Percentiles rank a stretch among this genome's conserved stretches.
Evolutionary conservation across 2,329 filamentous ascomycete species (phyloP).

Genomic region (Fusarium paranaense): DNA sequence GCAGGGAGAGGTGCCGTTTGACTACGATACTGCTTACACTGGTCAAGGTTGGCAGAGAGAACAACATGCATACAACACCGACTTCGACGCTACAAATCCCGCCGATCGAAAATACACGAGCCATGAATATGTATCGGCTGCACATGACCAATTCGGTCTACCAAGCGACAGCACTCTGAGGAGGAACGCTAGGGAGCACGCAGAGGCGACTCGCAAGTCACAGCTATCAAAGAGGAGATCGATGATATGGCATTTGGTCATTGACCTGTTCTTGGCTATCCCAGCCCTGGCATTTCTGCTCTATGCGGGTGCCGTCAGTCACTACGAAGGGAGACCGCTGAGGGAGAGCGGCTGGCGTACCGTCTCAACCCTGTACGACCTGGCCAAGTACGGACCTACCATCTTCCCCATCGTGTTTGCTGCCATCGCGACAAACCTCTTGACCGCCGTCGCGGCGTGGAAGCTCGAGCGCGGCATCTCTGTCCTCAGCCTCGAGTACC

Average conservation of each 20-base stretch:
- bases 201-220: neutral
- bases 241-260: neutral
- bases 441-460: conserved; percentile 6
- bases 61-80: neutral
- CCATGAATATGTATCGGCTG: neutral
- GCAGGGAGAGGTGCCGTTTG: neutral
- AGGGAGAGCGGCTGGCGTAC: neutral
- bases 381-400: conserved; percentile 2
- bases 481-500: conserved; percentile 1
- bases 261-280: conserved; percentile 3
- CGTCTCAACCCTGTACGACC: neutral
- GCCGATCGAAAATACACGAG: neutral
- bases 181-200: neutral
- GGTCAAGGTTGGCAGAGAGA: neutral
- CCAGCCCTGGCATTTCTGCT: conserved; percentile 8
- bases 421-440: conserved; percentile 7
- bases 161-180: neutral
- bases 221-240: neutral
- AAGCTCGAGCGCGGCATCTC: conserved; percentile 13
- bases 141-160: neutral
- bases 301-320: neutral
- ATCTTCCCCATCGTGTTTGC: conserved; percentile 12
- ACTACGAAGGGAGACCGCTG: conserved; percentile 2
- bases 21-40: neutral
- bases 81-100: neutral